Base-by-base conservation (phyloP, 2,329 filamentous ascomycete genomes). In the Talaromyces pinophilus region DNA sequence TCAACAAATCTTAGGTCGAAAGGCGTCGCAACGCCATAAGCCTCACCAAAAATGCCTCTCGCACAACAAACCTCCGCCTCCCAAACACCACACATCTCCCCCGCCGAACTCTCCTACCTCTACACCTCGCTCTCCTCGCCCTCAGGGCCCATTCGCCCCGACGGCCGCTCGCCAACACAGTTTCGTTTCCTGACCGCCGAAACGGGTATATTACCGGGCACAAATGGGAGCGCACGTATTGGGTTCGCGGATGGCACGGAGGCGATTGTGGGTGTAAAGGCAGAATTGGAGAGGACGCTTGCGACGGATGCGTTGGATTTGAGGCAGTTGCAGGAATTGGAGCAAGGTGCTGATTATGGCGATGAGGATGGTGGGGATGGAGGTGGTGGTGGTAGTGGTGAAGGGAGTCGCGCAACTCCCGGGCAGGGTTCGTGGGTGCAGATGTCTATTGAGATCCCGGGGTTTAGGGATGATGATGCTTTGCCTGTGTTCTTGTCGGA, bases 221-320 rank as follows among this genome's bases (percentile, higher is more conserved):
- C 94, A 17, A 96, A 98, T 75, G 95, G 95, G 68, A 96, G 92
- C 79, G 94, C 95, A 67, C 88, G 96, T 40, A 90, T 99, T 57
- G 96, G 94, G 71, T 96, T 98, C 76, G 89, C 93, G 3, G 95
- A 99, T 77, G 95, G 95, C 61, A 96, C 93, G 1, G 95, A 99
- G 79, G 95, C 95, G 6, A 90, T 99, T 68, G 95, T 97, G 5
- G 95, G 95, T 55, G 90, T 97, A 68, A 99, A 98, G 81, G 93
- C 92, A 0, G 94, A 98, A 80, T 92, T 98, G 3, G 93, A 97
- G 78, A 89, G 87, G 82, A 92, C 90, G 38, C 67, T 78, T 61
- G 69, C 76, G 66, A 69, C 74, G 60, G 75, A 75, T 63, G 80
- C 76, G 22, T 73, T 73, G 63, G 76, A 76, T 61, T 71, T 71